Evolutionary conservation across 768 basidiomycete species (phyloP), one percentile per base, ranked within the genome.

Genomic region (Cystobasidium tubakii): DNA sequence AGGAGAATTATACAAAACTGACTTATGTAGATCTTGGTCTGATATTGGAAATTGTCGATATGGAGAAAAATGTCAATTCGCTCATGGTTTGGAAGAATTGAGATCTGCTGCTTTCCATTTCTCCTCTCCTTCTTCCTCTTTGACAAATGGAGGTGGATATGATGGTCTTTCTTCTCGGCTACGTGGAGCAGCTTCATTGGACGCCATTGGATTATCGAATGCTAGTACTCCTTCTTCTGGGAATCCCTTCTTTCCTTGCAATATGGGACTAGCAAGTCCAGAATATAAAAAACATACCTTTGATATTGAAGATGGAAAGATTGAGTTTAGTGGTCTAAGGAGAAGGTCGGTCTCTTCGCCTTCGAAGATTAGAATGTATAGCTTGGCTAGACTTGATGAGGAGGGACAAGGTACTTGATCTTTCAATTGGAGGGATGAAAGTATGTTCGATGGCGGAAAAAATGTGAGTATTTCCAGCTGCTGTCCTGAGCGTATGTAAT

Each of bases 1-100:
- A 44, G 69, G 69, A n/a, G 55, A 57, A 42, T 53, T 71, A 10
- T 71, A 71, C 34, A 71, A 71, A 53, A 71, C 69, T 10, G 69
- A 71, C 33, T 23, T 71, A 29, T 71, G 69, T 36, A 27, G 54
- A 27, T 71, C 69, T 29, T 71, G 69, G 69, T 10, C 12, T 39
- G 69, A 71, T 15, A 57, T 27, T 60, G 69, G 69, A 34, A n/a
- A 29, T 23, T 71, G 91, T 80, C 85, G 92, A 39, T 94, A 94
- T 77, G 90, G 89, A 4, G 81, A 87, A 63, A 93, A 93, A 82
- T 94, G 92, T 79, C 92, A 94, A 81, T 94, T 94, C 80, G 92
- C 92, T 29, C 92, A 94, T 79, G 92, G 92, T 63, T 89, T 91
- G 79, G 90, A 91, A 0, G 92, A 94, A 81, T 84, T 93, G 36